Base-by-base conservation (phyloP, 805 yeast species). In the Cyberlindnera maclurae region DNA sequence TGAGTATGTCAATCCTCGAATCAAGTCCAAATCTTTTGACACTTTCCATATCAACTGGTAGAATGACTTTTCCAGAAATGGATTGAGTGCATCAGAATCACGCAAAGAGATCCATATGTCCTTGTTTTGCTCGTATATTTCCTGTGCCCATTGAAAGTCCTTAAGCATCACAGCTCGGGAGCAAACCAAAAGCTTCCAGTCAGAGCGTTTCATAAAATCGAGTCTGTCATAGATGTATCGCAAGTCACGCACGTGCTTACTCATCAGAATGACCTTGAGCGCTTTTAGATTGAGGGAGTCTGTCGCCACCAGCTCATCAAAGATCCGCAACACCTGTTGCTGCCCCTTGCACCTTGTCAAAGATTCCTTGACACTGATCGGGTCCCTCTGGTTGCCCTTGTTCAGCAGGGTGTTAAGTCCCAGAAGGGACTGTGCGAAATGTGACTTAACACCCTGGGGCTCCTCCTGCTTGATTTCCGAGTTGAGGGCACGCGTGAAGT, bases 31-130 rank as follows among this genome's bases (percentile, higher is more conserved):
- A n/a, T 41, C 44, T 6, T 32, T 38, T 1, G 41, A 17, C 10
- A 47, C 32, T 29, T 39, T 44, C 45, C 49, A 45, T 8, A 40
- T 39, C 16, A 47, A 35, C 15, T 47, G 51, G 27, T 47, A 45
- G 2, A 47, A 18, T 4, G 42, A 37, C 34, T 47, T 47, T 34
- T 42, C 44, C 18, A 42, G 16, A n/a, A 43, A 33, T 12, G 39
- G 27, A 6, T 45, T 33, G 10, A 47, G 28, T 4, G 11, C 12
- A 2, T 22, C 29, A 1, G 31, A 34, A 9, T 31, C 8, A 9
- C 42, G 16, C 35, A 42, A 13, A 13, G 9, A 4, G 2, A 44
- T 16, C 51, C 51, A 47, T 4, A 11, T 15, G 5, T 15, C 7
- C 15, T 36, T 29, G 30, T 47, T 38, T 10, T 18, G 5, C 1